Evolutionary conservation across 2,329 filamentous ascomycete genomes (phyloP), one percentile per base, ranked within the genome.

Genomic region (Colletotrichum camelliae): DNA sequence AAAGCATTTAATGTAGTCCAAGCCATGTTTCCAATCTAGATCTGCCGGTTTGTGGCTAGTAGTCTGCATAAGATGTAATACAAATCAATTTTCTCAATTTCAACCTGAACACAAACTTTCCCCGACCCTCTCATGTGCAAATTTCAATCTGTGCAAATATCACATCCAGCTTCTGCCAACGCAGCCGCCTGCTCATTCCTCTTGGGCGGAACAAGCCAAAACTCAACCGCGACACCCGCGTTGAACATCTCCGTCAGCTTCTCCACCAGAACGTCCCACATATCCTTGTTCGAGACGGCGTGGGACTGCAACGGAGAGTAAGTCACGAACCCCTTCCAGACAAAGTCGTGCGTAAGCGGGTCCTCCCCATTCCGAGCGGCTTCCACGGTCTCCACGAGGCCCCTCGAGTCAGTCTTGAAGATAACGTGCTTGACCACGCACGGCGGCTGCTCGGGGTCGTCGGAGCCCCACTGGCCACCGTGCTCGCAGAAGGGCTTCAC

Each of bases 1-100:
- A 48, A 13, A 3, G 2, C 2, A 1, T 21, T 9, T 3, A 3
- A 9, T 37, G 4, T 37, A 13, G 16, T 4, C 33, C 2, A 21
- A 21, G 5, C 12, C 31, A 7, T 5, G 0, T 15, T 61, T 10
- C 27, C 9, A 18, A 8, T 7, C 27, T 15, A 24, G 1, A 61
- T 13, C n/a, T 13, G n/a, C 9, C 18, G 10, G 7, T 10, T 15
- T 5, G 7, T 61, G n/a, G 1, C 43, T 21, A 21, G 0, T 21
- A 2, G 0, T 4, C 7, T 13, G 10, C 43, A 13, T 21, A 0
- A 21, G 43, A 21, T 2, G 12, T 13, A 21, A 52, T 52, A 52
- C 43, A 52, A 52, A 0, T 52, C 43, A 21, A 52, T 5, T 0
- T 24, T 24, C 10, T 10, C 21, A 4, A 52, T 52, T n/a, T 7